Evolutionary conservation across 345 rosid species (phyloP), one percentile per base, ranked within the genome.

Genomic region (Abelmoschus esculentus): DNA sequence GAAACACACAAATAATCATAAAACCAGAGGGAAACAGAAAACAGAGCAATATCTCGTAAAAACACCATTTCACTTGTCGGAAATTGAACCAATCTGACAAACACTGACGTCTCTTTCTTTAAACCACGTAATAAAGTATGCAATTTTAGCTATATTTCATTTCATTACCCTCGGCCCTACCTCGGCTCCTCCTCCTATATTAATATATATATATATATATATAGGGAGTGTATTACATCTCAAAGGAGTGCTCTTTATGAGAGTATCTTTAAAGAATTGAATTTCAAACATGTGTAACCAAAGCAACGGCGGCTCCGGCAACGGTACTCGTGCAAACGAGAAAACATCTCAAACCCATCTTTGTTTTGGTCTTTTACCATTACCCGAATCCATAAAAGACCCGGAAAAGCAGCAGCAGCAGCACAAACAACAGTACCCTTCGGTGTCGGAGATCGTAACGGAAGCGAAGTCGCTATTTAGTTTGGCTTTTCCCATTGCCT

Each of bases 401-500:
- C 67, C 75, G 14, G 75, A 70, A 32, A 58, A 76, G 19, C 78
- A 46, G 2, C 17, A 70, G 26, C 53, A 76, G 19, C 78, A 46
- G 2, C 17, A 49, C 7, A 1, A 6, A 6, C 8, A 70, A 26
- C 26, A 40, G 28, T 70, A 60, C 59, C 82, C 79, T 3, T 64
- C 81, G 8, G 10, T 79, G 10, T 42, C 85, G 3, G 90, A 81
- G 19, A 75, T 87, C 22, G 56, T 81, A 5, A 57, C 84, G 0
- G 98, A 93, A 69, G 71, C 93, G 8, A 89, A 86, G 70, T 80
- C 98, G 34, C 86, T 93, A n/a, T 83, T 91, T 75, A 79, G 68
- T 49, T 85, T 93, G 15, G 96, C 95, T 46, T 83, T 87, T 57
- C 98, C 98, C 28, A 93, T 91, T 19, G 90, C 83, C 63, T 78